Evolutionary conservation across 2,329 filamentous ascomycete genomes (phyloP).

Genomic region (Xylariaceae sp.): DNA sequence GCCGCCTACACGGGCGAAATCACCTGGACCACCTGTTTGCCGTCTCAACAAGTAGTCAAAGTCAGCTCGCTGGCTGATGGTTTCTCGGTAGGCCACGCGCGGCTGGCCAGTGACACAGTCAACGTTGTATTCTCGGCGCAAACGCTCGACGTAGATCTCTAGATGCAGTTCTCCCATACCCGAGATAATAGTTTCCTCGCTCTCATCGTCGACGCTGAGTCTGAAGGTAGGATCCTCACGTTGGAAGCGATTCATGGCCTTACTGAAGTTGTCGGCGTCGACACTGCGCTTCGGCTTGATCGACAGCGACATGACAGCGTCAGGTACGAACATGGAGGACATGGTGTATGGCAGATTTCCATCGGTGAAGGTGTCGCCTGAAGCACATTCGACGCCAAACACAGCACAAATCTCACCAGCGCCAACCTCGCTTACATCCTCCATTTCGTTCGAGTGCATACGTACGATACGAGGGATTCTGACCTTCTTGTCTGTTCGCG

Average conservation of each 20-base stretch:
- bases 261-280: slow-evolving; percentile 91
- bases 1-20: slow-evolving; percentile 88
- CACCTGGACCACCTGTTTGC: slow-evolving; percentile 91
- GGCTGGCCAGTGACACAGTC: slow-evolving; percentile 95
- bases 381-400: slow-evolving; percentile 96
- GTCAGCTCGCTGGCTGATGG: slow-evolving; percentile 71
- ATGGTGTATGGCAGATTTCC: slow-evolving; percentile 89
- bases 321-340: slow-evolving; percentile 97
- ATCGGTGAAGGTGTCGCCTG: slow-evolving; percentile 96
- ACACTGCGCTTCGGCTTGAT: slow-evolving; percentile 94
- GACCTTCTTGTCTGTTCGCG: slow-evolving; percentile 90
- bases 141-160: slow-evolving; percentile 95
- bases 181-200: slow-evolving; percentile 94
- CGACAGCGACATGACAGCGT: slow-evolving; percentile 95
- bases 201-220: slow-evolving; percentile 86
- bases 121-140: slow-evolving; percentile 93
- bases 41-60: slow-evolving; percentile 96
- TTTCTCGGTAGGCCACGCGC: slow-evolving; percentile 95
- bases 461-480: slow-evolving; percentile 95
- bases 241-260: slow-evolving; percentile 98
- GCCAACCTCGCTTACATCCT: slow-evolving; percentile 87
- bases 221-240: slow-evolving; percentile 97
- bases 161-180: slow-evolving; percentile 98
- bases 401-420: slow-evolving; percentile 98
- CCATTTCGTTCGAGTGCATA: slow-evolving; percentile 99